Conservation (phyloP, 2,329 filamentous ascomycete genomes). For the Epichloe sibirici region DNA sequence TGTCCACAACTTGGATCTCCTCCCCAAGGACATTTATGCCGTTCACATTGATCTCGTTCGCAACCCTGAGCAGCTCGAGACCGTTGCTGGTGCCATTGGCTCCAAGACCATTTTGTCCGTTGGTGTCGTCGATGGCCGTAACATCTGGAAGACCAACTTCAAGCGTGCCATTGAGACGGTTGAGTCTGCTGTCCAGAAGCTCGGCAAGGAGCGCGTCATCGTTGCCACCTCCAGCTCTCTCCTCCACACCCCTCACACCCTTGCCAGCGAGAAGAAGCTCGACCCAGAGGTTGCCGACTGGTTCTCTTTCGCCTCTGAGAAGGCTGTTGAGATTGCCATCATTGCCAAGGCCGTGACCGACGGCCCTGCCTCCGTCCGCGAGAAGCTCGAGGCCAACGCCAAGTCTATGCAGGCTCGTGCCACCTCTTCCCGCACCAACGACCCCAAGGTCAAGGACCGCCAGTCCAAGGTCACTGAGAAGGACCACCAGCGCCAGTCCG, state of each 20-base stretch:
- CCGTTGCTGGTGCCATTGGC: slow-evolving; percentile 71
- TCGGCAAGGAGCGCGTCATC: slow-evolving; percentile 95
- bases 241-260: slow-evolving; percentile 95
- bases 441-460: slow-evolving; percentile 93
- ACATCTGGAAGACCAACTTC: slow-evolving; percentile 99
- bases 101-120: slow-evolving; percentile 82
- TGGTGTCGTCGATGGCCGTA: slow-evolving; percentile 95
- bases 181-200: slow-evolving; percentile 81
- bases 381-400: slow-evolving; percentile 91
- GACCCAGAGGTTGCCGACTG: slow-evolving; percentile 87
- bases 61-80: slow-evolving; percentile 92
- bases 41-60: slow-evolving; percentile 95
- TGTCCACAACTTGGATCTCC: slow-evolving; percentile 92
- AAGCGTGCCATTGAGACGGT: slow-evolving; percentile 85
- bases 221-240: slow-evolving; percentile 95
- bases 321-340: slow-evolving; percentile 77
- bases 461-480: slow-evolving; percentile 74
- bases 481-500: slow-evolving; percentile 86
- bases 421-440: slow-evolving; percentile 89
- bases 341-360: slow-evolving; percentile 97
- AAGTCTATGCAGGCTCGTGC: slow-evolving; percentile 86
- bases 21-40: slow-evolving; percentile 68
- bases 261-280: slow-evolving; percentile 97
- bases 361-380: slow-evolving; percentile 73
- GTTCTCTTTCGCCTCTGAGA: slow-evolving; percentile 98